Evolutionary conservation across 257 asterid species (phyloP).

Genomic region (Leonotis leonurus): DNA sequence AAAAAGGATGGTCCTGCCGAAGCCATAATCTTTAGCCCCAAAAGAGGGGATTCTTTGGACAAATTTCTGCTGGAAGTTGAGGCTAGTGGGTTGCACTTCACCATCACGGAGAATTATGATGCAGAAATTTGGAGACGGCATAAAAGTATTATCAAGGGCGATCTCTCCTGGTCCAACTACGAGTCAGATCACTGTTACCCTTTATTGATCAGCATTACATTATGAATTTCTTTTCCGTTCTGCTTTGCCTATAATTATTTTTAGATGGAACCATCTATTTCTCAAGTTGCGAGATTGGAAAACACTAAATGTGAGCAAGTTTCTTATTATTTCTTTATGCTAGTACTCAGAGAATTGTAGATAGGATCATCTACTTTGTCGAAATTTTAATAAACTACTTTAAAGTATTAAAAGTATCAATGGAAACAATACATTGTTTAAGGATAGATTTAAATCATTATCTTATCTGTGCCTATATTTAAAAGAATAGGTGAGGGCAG

Average conservation of each 20-base stretch:
- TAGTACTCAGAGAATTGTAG: background rate
- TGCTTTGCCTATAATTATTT: background rate
- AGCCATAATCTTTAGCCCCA: conserved; percentile 81
- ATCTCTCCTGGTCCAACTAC: conserved; percentile 71
- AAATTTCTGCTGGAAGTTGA: conserved; percentile 55
- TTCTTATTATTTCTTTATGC: no score
- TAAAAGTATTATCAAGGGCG: no score
- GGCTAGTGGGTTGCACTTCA: conserved; percentile 49
- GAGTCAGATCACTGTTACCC: conserved; percentile 90
- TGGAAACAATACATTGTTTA: conserved; percentile 8
- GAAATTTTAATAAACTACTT: background rate
- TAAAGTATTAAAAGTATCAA: background rate
- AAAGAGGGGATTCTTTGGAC: conserved; percentile 80
- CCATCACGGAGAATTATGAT: conserved; percentile 43
- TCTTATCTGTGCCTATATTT: background rate
- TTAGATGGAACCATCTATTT: background rate
- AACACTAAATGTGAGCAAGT: no score
- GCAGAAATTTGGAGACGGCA: no score
- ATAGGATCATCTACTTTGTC: background rate
- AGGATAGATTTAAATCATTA: background rate
- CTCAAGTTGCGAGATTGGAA: background rate
- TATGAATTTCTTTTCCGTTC: conserved; percentile 13
- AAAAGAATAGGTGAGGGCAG: conserved; percentile 6
- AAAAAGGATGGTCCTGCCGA: conserved; percentile 56
- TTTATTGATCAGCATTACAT: conserved; percentile 50